Evolutionary conservation across 1,139 yeast genomes (phyloP).

Genomic region (Kurtzmaniella quercitrusa): DNA sequence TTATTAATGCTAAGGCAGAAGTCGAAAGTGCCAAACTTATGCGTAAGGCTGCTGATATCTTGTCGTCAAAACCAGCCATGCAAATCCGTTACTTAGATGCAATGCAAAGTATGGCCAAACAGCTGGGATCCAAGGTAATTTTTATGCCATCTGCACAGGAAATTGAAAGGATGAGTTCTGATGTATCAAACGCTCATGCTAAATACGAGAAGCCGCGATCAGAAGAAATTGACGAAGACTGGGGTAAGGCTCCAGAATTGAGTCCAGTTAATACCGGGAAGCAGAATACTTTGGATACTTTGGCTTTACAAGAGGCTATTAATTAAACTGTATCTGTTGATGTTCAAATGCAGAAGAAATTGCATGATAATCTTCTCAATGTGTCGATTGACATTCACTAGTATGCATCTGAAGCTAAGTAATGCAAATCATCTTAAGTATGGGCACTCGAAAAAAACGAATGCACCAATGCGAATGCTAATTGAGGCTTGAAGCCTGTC

Average conservation of each 20-base stretch:
- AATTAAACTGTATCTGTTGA: too few relatives aligned
- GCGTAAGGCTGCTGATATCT: constrained; percentile 77
- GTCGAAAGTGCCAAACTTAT: constrained; percentile 73
- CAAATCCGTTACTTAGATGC: constrained; percentile 78
- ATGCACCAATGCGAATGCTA: too few relatives aligned
- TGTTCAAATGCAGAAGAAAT: too few relatives aligned
- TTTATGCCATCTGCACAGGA: constrained; percentile 63
- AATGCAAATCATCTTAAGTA: too few relatives aligned
- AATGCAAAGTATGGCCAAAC: constrained; percentile 70
- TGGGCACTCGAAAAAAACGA: too few relatives aligned
- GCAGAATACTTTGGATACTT: constrained; percentile 14
- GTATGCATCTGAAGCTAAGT: too few relatives aligned
- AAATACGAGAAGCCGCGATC: neutral
- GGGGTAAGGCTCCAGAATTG: constrained; percentile 12
- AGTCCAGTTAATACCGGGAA: constrained; percentile 9
- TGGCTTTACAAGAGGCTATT: constrained; percentile 31
- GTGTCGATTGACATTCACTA: too few relatives aligned
- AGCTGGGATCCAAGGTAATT: constrained; percentile 61
- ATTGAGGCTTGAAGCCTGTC: too few relatives aligned
- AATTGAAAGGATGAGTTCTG: constrained; percentile 33
- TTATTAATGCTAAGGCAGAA: constrained; percentile 72
- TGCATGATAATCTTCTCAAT: too few relatives aligned
- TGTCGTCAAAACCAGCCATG: constrained; percentile 75
- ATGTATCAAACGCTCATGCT: constrained; percentile 13
- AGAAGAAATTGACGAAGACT: constrained; percentile 20